phyloP scores from a whole-genome alignment of 2,329 filamentous ascomycete species.

The Colletotrichum tropicicola region DNA sequence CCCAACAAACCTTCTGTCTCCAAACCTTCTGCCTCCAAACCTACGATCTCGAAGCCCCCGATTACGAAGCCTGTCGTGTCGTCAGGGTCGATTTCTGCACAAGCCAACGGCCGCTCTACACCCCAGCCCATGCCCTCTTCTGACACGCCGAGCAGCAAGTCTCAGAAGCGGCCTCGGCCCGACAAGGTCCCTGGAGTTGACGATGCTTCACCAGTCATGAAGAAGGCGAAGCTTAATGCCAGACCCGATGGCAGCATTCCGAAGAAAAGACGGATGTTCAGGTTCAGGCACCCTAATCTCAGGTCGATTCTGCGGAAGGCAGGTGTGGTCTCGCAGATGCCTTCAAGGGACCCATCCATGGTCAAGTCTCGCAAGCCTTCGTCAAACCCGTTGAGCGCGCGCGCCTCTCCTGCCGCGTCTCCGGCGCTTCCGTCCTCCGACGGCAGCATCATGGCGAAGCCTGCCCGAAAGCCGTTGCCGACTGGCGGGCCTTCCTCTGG shows the following conservation, averaged over 20 bases:
- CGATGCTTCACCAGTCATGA: constrained; percentile 43
- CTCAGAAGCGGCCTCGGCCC: constrained; percentile 45
- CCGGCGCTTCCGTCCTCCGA: constrained; percentile 35
- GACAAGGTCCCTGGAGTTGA: constrained; percentile 47
- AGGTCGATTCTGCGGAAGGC: constrained; percentile 42
- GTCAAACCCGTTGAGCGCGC: constrained; percentile 8
- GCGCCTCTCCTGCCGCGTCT: constrained; percentile 37
- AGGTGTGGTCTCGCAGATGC: constrained; percentile 9
- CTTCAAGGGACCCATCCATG: constrained; percentile 16
- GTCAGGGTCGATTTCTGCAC: neutral
- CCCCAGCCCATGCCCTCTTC: constrained; percentile 9
- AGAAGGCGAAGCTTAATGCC: constrained; percentile 45
- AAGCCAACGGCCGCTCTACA: constrained; percentile 14
- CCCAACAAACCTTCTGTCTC: neutral
- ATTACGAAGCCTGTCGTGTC: neutral
- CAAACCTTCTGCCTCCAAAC: constrained; percentile 11
- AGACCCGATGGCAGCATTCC: constrained; percentile 36
- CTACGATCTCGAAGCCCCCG: neutral
- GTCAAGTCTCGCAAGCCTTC: constrained; percentile 22
- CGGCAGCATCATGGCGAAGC: constrained; percentile 43
- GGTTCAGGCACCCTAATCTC: constrained; percentile 44
- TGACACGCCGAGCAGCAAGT: constrained; percentile 32
- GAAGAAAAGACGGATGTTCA: constrained; percentile 45
- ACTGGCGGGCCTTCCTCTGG: constrained; percentile 8
- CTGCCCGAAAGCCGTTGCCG: constrained; percentile 45